These are phyloP conservation scores for Lumnitzera racemosa DNA, from an alignment of 345 rosid species.

Conservation along the genomic window DNA sequence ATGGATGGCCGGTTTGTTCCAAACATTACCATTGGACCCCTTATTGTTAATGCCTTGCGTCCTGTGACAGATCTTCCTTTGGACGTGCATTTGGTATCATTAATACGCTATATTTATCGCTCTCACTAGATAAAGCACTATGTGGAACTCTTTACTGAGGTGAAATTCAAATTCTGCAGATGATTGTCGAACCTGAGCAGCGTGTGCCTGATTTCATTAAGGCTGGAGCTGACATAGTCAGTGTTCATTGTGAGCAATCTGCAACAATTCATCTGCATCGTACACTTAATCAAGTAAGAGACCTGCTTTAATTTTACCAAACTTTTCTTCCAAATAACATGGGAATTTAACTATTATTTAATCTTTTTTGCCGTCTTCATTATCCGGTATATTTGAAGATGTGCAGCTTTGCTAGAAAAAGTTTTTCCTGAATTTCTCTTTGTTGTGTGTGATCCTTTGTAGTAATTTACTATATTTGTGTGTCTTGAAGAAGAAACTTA, in stretches of 20 bases:
- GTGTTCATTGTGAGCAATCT: slow-evolving; percentile 93
- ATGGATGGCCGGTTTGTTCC: slow-evolving; percentile 99
- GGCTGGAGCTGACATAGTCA: slow-evolving; percentile 98
- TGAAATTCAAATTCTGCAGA: slow-evolving; percentile 35
- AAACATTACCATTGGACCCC: slow-evolving; percentile 95
- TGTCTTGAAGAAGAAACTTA: too few species aligned
- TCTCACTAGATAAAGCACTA: not conserved
- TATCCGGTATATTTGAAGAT: not conserved
- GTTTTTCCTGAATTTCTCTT: too few species aligned
- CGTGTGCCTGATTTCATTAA: slow-evolving; percentile 93
- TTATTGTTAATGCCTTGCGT: slow-evolving; percentile 90
- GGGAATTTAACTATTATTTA: not conserved
- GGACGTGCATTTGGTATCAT: slow-evolving; percentile 88
- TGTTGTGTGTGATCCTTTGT: too few species aligned
- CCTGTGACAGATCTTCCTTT: slow-evolving; percentile 91
- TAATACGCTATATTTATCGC: slow-evolving; percentile 8
- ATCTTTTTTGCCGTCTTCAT: not conserved
- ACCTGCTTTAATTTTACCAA: slow-evolving; percentile 4
- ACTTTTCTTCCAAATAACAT: not conserved
- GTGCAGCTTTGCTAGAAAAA: not conserved
- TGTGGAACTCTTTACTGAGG: slow-evolving; percentile 6
- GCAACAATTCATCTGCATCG: slow-evolving; percentile 98
- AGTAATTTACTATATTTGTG: too few species aligned
- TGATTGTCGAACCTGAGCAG: slow-evolving; percentile 96
- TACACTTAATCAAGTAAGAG: slow-evolving; percentile 55